Conservation (phyloP, 2,329 filamentous ascomycete species). For the Macrophomina tecta region DNA sequence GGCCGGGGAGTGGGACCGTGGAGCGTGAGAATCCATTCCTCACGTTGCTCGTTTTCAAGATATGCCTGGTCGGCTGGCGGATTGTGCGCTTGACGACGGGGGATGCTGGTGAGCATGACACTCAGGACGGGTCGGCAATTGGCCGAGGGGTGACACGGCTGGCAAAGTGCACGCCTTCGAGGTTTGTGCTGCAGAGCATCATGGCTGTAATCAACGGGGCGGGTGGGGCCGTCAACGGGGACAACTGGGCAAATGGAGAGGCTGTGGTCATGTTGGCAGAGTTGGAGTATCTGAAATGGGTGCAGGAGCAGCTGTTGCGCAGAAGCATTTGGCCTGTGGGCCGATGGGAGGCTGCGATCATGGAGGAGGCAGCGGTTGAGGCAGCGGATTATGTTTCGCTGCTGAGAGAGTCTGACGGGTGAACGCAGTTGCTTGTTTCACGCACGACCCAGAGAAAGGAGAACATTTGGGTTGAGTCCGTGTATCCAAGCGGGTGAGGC, state of each 20-base stretch:
- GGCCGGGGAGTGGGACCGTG: too few relatives aligned
- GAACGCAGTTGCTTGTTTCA: too few relatives aligned
- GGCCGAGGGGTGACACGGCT: neutral
- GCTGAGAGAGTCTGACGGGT: neutral
- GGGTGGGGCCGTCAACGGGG: neutral
- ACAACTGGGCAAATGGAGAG: neutral
- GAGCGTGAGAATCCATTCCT: neutral
- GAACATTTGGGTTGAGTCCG: neutral
- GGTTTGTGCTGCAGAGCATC: constrained; percentile 8
- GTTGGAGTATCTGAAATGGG: constrained; percentile 5
- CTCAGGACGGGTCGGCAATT: too few relatives aligned
- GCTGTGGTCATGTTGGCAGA: neutral
- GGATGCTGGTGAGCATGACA: neutral
- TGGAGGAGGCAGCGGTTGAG: neutral
- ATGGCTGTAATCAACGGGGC: neutral
- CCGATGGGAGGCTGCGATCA: constrained; percentile 1
- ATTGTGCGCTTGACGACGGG: constrained; percentile 1
- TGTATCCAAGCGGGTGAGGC: neutral
- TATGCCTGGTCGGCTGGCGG: constrained; percentile 1
- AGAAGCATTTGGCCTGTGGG: constrained; percentile 6
- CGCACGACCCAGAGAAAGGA: too few relatives aligned
- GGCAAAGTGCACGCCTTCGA: neutral
- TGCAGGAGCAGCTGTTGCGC: neutral
- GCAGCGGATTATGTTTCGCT: neutral
- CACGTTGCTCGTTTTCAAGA: constrained; percentile 5